Percentiles rank a stretch among this genome's conserved stretches.
Conservation (phyloP, 805 yeast species). For the Candida arabinofermentans region DNA sequence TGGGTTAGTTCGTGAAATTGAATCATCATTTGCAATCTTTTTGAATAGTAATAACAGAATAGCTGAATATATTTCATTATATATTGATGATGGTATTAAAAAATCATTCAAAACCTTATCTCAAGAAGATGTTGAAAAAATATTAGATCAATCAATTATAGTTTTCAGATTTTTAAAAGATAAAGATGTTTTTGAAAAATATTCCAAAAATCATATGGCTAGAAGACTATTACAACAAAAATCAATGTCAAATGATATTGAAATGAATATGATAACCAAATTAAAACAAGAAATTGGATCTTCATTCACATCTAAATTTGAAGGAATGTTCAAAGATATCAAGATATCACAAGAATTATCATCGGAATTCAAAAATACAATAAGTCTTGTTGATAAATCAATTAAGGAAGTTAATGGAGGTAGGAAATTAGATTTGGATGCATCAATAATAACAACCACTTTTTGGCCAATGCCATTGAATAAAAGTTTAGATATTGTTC, state of each 20-base stretch:
- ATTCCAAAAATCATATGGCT: constrained; percentile 83
- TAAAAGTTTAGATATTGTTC: constrained; percentile 31
- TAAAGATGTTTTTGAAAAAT: constrained; percentile 81
- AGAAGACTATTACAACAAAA: constrained; percentile 60
- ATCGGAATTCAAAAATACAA: constrained; percentile 32
- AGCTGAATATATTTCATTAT: constrained; percentile 54
- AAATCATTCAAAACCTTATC: constrained; percentile 44
- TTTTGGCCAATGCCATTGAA: constrained; percentile 63
- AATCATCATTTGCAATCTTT: constrained; percentile 57
- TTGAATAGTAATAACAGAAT: constrained; percentile 47
- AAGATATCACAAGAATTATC: constrained; percentile 50
- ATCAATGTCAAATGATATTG: constrained; percentile 53
- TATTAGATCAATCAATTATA: constrained; percentile 51
- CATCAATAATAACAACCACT: constrained; percentile 54
- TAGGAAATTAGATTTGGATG: constrained; percentile 39
- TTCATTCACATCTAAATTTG: constrained; percentile 71
- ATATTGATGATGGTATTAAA: constrained; percentile 53
- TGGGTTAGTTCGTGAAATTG: constrained; percentile 49
- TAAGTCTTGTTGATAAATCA: constrained; percentile 13
- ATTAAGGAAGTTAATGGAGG: constrained; percentile 22
- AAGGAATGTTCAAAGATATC: constrained; percentile 85
- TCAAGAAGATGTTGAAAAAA: constrained; percentile 41
- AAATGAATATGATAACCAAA: constrained; percentile 61
- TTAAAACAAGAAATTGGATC: constrained; percentile 76
- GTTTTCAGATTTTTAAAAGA: constrained; percentile 70